A percentile compares a stretch with the other conserved stretches of the same genome.
Conservation (phyloP, 371 early-diverging fungal species). For the Catenaria anguillulae region DNA sequence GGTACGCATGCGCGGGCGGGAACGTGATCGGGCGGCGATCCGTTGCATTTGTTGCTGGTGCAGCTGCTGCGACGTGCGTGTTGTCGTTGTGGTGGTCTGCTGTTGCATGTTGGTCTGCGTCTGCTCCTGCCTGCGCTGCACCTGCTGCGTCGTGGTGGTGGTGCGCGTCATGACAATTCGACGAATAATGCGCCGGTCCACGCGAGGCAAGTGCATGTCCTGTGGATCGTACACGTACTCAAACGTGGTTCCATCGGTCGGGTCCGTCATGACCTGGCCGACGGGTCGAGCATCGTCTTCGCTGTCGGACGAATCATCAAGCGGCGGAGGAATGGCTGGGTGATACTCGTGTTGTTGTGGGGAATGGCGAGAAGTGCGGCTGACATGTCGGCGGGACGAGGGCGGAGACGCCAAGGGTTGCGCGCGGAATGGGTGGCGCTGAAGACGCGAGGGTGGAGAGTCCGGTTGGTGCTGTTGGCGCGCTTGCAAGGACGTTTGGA, state of each 20-base stretch:
- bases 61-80: background rate
- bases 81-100: background rate
- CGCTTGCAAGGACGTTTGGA: no score
- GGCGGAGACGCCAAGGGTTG: no score
- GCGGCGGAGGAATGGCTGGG: no score
- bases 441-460: no score
- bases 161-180: background rate
- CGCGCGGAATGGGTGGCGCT: no score
- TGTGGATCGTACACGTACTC: background rate
- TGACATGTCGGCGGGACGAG: no score
- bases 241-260: background rate
- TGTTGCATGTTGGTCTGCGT: background rate
- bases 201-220: background rate
- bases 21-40: background rate
- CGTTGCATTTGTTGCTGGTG: background rate
- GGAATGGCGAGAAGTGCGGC: no score
- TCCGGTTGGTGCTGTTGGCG: no score
- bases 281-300: no score
- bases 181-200: background rate
- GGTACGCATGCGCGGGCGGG: background rate
- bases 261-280: background rate
- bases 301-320: no score
- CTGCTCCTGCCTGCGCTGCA: background rate
- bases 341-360: no score
- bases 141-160: background rate